Conservation (phyloP, 305 asterid species). For the Fraxinus latifolia region DNA sequence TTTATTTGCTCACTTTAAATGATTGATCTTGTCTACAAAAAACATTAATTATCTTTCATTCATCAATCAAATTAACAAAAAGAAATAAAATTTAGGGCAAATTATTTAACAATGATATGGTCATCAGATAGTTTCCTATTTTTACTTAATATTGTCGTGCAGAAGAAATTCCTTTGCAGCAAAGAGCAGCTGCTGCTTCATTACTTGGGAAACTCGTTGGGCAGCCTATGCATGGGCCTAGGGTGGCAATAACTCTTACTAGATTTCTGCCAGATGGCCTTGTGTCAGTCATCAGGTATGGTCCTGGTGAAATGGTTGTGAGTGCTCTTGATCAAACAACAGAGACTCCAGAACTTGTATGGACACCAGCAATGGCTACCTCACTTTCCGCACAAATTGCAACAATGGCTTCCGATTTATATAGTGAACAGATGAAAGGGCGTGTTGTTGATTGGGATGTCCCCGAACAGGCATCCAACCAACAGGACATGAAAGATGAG, state of each 20-base stretch:
- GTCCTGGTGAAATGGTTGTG: slow-evolving; percentile 99
- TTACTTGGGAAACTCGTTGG: slow-evolving; percentile 89
- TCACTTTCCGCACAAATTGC: slow-evolving; percentile 93
- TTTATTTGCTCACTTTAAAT: background rate
- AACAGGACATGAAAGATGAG: slow-evolving; percentile 95
- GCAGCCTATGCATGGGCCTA: slow-evolving; percentile 99
- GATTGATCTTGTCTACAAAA: background rate
- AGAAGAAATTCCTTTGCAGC: slow-evolving; percentile 95
- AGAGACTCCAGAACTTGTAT: slow-evolving; percentile 98
- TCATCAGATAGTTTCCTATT: slow-evolving; percentile 3
- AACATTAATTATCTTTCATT: background rate
- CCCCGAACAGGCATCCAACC: slow-evolving; percentile 92
- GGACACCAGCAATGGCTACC: slow-evolving; percentile 99
- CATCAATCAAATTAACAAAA: background rate
- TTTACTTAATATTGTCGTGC: slow-evolving; percentile 38
- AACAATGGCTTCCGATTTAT: slow-evolving; percentile 90
- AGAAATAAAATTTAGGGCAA: background rate
- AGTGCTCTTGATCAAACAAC: slow-evolving; percentile 87
- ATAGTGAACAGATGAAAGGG: slow-evolving; percentile 88
- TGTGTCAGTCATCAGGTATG: slow-evolving; percentile 87
- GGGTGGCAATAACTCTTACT: slow-evolving; percentile 91
- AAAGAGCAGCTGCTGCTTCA: slow-evolving; percentile 98
- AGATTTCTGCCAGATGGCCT: slow-evolving; percentile 98
- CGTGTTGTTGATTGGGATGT: slow-evolving; percentile 96
- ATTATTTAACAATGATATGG: background rate